Percentiles rank a stretch among this genome's conserved stretches.
Evolutionary conservation across 2,329 filamentous ascomycete genomes (phyloP).

Genomic region (Calonectria honghensis): DNA sequence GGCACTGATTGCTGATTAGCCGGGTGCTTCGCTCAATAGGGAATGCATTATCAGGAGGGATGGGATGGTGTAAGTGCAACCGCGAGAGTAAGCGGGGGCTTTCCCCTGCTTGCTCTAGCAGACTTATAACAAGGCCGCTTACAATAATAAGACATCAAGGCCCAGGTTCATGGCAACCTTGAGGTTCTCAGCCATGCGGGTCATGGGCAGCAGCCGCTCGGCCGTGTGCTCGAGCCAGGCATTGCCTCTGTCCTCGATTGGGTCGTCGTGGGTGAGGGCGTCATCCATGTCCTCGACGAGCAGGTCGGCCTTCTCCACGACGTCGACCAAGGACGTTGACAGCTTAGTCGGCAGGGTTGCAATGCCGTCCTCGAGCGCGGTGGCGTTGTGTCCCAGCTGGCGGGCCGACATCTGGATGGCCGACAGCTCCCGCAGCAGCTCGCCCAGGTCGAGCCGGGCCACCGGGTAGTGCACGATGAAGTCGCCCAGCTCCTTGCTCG

Average conservation of each 20-base stretch:
- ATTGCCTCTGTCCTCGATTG: constrained; percentile 39
- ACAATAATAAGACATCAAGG: constrained; percentile 50
- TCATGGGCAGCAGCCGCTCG: constrained; percentile 48
- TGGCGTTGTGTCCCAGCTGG: constrained; percentile 51
- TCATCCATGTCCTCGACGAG: constrained; percentile 52
- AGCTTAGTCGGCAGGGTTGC: constrained; percentile 42
- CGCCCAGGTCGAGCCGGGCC: constrained; percentile 50
- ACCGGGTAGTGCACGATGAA: constrained; percentile 52
- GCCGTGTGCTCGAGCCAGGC: constrained; percentile 52
- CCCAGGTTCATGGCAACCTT: constrained; percentile 53
- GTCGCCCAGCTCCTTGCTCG: constrained; percentile 49
- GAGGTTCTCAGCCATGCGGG: constrained; percentile 45
- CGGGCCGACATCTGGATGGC: constrained; percentile 54
- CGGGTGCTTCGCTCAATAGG: not conserved
- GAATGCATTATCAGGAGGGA: not conserved
- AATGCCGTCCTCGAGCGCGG: constrained; percentile 41
- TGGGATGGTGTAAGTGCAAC: not conserved
- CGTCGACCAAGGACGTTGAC: constrained; percentile 41
- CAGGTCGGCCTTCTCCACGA: constrained; percentile 46
- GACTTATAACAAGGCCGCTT: constrained; percentile 24
- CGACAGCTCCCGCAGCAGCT: constrained; percentile 54
- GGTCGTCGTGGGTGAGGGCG: constrained; percentile 44
- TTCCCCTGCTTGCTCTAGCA: not conserved
- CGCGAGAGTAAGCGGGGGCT: not conserved
- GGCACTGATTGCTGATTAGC: constrained; percentile 43